Percentiles rank a stretch among this genome's conserved stretches.
Evolutionary conservation across 108 stramenopile species (phyloP).

Genomic region (Skeletonema grethae): DNA sequence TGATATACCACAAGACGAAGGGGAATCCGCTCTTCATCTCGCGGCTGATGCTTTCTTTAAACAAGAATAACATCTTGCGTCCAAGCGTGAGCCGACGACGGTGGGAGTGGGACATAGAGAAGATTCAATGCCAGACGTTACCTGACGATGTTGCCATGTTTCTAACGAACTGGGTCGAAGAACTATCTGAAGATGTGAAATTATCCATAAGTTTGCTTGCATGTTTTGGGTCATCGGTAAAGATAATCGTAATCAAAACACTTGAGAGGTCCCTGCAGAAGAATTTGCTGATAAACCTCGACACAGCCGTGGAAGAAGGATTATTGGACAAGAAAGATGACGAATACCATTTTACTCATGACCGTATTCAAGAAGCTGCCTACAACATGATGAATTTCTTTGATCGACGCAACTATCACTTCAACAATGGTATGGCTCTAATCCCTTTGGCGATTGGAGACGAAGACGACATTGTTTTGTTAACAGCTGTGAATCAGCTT

Average conservation of each 20-base stretch:
- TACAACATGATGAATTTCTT: conserved; percentile 12
- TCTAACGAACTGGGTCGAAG: background rate
- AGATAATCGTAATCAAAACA: background rate
- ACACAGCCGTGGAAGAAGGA: conserved; percentile 6
- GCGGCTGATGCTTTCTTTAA: conserved; percentile 7
- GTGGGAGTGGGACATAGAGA: conserved; percentile 28
- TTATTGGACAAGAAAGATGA: conserved; percentile 12
- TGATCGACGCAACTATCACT: background rate
- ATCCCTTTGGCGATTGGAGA: background rate
- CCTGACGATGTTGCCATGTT: conserved; percentile 16
- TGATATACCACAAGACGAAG: conserved; percentile 14
- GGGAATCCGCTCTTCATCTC: conserved; percentile 17
- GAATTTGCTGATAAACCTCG: background rate
- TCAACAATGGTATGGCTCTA: conserved; percentile 3
- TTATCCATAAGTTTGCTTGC: background rate
- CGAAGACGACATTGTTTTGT: conserved; percentile 11
- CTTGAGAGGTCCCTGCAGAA: conserved; percentile 1
- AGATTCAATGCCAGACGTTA: conserved; percentile 9
- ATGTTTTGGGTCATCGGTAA: conserved; percentile 11
- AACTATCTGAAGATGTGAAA: background rate
- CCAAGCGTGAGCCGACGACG: background rate
- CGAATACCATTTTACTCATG: background rate
- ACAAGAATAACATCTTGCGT: conserved; percentile 3
- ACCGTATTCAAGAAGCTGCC: no score
- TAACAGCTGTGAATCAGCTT: conserved; percentile 24